Percentiles rank a stretch among this genome's conserved stretches.
Conservation (phyloP, 2,329 filamentous ascomycete genomes). For the Fusarium avenaceum region DNA sequence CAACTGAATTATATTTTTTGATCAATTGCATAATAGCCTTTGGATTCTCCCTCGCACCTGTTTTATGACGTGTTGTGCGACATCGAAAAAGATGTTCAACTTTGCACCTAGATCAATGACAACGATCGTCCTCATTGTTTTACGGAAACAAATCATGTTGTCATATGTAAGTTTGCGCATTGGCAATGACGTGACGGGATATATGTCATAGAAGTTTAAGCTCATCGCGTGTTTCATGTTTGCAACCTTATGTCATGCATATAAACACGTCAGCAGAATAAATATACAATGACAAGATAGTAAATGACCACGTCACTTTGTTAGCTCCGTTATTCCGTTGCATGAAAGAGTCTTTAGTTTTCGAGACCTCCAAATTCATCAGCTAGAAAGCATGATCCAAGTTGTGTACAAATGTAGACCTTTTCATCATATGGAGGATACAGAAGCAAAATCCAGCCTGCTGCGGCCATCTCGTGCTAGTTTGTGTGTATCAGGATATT, state of each 20-base stretch:
- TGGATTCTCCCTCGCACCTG: neutral
- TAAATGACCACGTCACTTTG: neutral
- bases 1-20: neutral
- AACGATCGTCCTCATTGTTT: neutral
- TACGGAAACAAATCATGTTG: neutral
- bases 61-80: neutral
- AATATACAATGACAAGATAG: neutral
- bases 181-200: neutral
- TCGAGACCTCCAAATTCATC: rapidly evolving
- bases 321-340: rapidly evolving
- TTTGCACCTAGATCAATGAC: too few species aligned
- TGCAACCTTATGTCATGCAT: neutral
- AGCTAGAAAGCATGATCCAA: rapidly evolving
- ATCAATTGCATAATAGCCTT: neutral
- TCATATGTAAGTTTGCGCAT: neutral
- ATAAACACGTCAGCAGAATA: constrained; percentile 7
- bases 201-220: constrained; percentile 2
- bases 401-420: neutral
- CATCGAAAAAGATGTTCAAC: neutral
- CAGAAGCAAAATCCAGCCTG: too few species aligned
- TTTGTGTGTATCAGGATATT: neutral
- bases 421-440: neutral
- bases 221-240: constrained; percentile 2
- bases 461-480: neutral
- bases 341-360: neutral